These are phyloP conservation scores for Schwanniomyces sp. DNA, from an alignment of 805 yeast genomes.

Conservation along the genomic window DNA sequence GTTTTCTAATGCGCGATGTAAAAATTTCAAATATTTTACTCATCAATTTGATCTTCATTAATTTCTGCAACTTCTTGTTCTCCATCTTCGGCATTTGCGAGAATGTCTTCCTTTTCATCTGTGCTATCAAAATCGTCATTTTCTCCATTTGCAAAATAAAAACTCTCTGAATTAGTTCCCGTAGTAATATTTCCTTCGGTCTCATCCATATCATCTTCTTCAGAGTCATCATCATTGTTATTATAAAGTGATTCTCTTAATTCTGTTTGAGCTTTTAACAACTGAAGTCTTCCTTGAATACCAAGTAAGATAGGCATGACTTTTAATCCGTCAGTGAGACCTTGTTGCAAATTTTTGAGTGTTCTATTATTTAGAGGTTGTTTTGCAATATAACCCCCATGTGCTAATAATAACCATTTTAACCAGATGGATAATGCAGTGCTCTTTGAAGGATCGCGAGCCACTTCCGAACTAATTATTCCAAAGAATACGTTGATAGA, in stretches of 20 bases:
- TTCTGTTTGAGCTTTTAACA: slow-evolving; percentile 72
- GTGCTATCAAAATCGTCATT: slow-evolving; percentile 30
- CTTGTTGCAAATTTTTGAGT: slow-evolving; percentile 55
- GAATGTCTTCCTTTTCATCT: slow-evolving; percentile 5
- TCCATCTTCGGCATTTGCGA: slow-evolving; percentile 19
- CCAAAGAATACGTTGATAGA: slow-evolving; percentile 23
- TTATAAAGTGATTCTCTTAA: slow-evolving; percentile 49
- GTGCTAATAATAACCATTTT: slow-evolving; percentile 72
- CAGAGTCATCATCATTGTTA: slow-evolving; percentile 8
- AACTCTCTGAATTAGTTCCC: slow-evolving; percentile 20
- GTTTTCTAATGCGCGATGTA: not conserved
- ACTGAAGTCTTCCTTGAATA: slow-evolving; percentile 81
- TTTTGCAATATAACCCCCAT: slow-evolving; percentile 62
- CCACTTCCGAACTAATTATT: slow-evolving; percentile 25
- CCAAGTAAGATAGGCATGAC: slow-evolving; percentile 69
- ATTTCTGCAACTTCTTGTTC: slow-evolving; percentile 20
- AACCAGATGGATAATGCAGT: slow-evolving; percentile 59
- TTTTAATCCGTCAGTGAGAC: slow-evolving; percentile 55
- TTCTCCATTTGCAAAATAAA: slow-evolving; percentile 42
- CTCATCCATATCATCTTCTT: slow-evolving; percentile 14
- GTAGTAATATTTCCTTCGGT: slow-evolving; percentile 17
- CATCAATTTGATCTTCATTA: slow-evolving; percentile 39
- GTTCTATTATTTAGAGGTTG: slow-evolving; percentile 53
- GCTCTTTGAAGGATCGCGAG: slow-evolving; percentile 25
- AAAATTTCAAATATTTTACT: not conserved